Evolutionary conservation across 208 protist species (phyloP), one percentile per base, ranked within the genome.

Genomic region (Herpetomonas tarakana): DNA sequence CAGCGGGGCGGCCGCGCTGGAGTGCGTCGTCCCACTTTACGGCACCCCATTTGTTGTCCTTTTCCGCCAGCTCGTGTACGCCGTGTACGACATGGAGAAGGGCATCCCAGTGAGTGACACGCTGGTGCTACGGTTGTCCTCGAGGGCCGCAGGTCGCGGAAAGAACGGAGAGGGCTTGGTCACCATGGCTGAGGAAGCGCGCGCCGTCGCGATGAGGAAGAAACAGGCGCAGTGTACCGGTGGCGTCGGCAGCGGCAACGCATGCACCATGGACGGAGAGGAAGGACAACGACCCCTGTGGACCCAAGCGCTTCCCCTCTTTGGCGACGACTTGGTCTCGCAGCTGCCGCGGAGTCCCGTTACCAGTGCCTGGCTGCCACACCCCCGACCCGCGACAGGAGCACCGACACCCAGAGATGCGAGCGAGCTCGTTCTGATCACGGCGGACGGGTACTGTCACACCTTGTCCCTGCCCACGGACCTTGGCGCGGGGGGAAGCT

Each of bases 21-120:
- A 88, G 35, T 66, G 68, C 4, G 80, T 76, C 7, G 58, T 86
- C 2, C 59, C 76, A 6, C 57, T 84, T 21, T 76, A 76, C 2
- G 65, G 62, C 7, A 74, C 83, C 30, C 57, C 78, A 26, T 72
- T 65, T 9, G 74, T 75, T 25, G 67, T 93, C 25, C 78, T 91
- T 60, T 90, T 91, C 58, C 73, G 68, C 1, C 78, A 84, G 11
- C 65, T 65, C 0, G 53, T 58, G 25, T 93, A 81, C 68, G 39
- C 85, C 39, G 52, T 86, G 0, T 88, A 90, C 50, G 74, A 93
- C 57, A 21, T 86, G 3, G 30, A 53, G 4, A 12, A 62, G 18
- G 29, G 49, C 2, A 68, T 62, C 44, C 16, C 44, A 22, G 16
- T 49, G 16, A 24, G 16, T 18, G 44, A 49, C 11, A 4, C 44